A percentile compares a stretch with the other conserved stretches of the same genome.
These are phyloP conservation scores for Penicillium sp. DNA, from an alignment of 2,329 filamentous ascomycete species.

Conservation along the genomic window DNA sequence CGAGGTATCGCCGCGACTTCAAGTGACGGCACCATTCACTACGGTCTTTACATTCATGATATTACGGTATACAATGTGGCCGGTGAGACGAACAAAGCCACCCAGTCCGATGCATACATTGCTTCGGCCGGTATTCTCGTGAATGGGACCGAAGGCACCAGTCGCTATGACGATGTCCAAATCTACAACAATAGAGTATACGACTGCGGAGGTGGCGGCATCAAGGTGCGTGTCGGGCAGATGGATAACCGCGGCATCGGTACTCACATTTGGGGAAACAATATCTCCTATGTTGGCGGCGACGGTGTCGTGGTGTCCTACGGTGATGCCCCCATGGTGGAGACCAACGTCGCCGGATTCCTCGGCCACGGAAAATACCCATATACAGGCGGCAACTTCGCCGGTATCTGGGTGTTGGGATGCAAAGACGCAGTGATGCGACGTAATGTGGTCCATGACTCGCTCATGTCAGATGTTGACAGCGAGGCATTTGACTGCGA, in stretches of 20 bases:
- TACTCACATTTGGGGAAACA: conserved; percentile 19
- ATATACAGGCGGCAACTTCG: conserved; percentile 28
- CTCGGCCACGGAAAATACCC: conserved; percentile 24
- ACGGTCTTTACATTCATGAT: conserved; percentile 22
- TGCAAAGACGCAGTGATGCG: conserved; percentile 14
- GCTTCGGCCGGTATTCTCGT: conserved; percentile 20
- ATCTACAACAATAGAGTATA: conserved; percentile 19
- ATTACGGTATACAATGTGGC: conserved; percentile 23
- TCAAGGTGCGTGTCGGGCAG: conserved; percentile 25
- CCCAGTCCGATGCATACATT: conserved; percentile 13
- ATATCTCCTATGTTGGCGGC: conserved; percentile 21
- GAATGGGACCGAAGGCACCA: conserved; percentile 12
- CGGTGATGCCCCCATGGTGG: conserved; percentile 18
- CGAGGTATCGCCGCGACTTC: conserved; percentile 23
- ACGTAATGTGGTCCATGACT: conserved; percentile 25
- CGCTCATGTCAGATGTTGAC: conserved; percentile 22
- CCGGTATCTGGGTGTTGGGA: conserved; percentile 29
- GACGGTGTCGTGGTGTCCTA: conserved; percentile 25
- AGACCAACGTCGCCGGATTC: conserved; percentile 22
- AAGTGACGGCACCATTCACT: conserved; percentile 21
- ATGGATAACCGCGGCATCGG: conserved; percentile 16
- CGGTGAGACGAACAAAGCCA: conserved; percentile 23
- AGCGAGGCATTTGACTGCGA: conserved; percentile 29
- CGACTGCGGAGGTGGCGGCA: conserved; percentile 26
- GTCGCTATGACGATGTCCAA: conserved; percentile 24